Conservation (phyloP, 225 moss, liverwort and hornwort genomes). For the Pleurozium schreberi region DNA sequence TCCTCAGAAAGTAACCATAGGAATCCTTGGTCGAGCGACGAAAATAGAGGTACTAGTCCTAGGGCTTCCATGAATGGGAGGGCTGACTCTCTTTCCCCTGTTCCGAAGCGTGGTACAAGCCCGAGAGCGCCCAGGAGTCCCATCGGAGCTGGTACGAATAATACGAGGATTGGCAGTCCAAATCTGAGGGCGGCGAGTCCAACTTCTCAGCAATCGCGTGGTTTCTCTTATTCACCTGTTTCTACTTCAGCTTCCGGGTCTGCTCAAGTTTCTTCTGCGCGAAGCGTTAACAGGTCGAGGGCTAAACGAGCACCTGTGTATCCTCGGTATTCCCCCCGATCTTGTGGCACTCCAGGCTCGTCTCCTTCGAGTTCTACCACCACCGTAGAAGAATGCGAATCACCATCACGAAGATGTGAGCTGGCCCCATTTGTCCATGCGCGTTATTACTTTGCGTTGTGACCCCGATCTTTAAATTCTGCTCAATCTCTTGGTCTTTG, state of each 20-base stretch:
- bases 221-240: constrained; percentile 18
- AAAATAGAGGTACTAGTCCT: not conserved
- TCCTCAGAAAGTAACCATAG: not conserved
- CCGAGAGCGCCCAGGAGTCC: constrained; percentile 22
- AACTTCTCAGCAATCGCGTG: constrained; percentile 19
- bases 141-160: not conserved
- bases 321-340: constrained; percentile 25
- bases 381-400: constrained; percentile 29
- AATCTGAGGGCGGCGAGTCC: constrained; percentile 22
- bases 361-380: constrained; percentile 40
- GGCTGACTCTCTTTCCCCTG: constrained; percentile 8
- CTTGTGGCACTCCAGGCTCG: constrained; percentile 8
- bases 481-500: not conserved
- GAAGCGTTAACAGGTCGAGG: constrained; percentile 5
- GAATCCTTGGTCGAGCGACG: constrained; percentile 3
- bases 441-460: not conserved
- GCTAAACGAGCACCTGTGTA: constrained; percentile 38
- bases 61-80: not conserved
- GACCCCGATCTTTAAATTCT: not conserved
- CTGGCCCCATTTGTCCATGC: not conserved
- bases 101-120: constrained; percentile 18
- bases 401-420: constrained; percentile 34
- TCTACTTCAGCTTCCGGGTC: constrained; percentile 35
- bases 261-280: constrained; percentile 2
- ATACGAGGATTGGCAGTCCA: constrained; percentile 11